Evolutionary conservation across 1,139 yeast genomes (phyloP).

Genomic region (Ogataea hybrid): DNA sequence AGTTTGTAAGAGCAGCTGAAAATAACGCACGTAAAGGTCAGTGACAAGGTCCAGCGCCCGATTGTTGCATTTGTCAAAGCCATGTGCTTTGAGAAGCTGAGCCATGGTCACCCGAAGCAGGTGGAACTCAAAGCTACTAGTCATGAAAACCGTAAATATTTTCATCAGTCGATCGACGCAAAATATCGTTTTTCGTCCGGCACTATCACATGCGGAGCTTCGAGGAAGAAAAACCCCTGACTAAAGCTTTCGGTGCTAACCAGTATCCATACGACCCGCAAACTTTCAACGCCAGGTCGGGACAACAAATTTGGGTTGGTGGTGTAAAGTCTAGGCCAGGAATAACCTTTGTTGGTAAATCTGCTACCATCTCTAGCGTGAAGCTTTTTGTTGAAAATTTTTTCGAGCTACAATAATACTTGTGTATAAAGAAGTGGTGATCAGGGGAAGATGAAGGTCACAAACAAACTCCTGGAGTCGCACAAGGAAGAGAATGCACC

Average conservation of each 20-base stretch:
- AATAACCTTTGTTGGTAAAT: background rate
- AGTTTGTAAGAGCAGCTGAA: constrained; percentile 25
- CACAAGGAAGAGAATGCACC: constrained; percentile 35
- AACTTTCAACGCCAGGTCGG: background rate
- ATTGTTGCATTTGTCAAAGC: constrained; percentile 30
- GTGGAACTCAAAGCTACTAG: constrained; percentile 30
- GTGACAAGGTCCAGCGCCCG: constrained; percentile 31
- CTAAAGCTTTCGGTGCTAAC: too few species aligned
- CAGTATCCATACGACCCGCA: too few species aligned
- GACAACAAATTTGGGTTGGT: background rate
- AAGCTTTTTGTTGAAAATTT: constrained; percentile 10
- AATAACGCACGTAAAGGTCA: constrained; percentile 30
- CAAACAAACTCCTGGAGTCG: constrained; percentile 50
- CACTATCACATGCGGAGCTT: constrained; percentile 6
- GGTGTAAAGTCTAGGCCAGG: too few species aligned
- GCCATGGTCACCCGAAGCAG: constrained; percentile 30
- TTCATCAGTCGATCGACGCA: constrained; percentile 8
- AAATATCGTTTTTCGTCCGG: background rate
- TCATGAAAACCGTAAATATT: constrained; percentile 19
- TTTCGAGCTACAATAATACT: constrained; percentile 1
- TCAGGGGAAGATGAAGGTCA: constrained; percentile 43
- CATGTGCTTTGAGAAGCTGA: constrained; percentile 33
- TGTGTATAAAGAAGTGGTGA: constrained; percentile 3
- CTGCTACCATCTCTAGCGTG: constrained; percentile 7
- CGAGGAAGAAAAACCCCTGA: too few species aligned